A percentile compares a stretch with the other conserved stretches of the same genome.
phyloP scores from a whole-genome alignment of 345 rosid species.

The Diplotaxis tenuifolia region DNA sequence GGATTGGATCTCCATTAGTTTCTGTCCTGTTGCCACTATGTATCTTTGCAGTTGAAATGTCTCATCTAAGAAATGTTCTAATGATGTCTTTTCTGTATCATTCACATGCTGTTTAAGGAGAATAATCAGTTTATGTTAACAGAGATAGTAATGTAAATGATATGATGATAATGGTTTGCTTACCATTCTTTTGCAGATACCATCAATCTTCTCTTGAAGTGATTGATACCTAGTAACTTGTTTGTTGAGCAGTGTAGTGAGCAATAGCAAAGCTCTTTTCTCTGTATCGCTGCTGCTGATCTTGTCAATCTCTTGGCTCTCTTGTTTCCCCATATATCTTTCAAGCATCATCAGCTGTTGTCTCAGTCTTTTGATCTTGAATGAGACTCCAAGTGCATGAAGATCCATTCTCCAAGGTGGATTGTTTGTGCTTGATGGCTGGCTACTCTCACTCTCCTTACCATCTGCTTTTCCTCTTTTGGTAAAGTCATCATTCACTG shows the following conservation, averaged over 20 bases:
- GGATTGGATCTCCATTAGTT: constrained; percentile 37
- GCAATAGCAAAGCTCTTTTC: constrained; percentile 41
- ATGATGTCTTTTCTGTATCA: constrained; percentile 1
- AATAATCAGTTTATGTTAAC: constrained; percentile 16
- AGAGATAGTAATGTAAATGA: constrained; percentile 1
- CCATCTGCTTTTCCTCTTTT: not conserved
- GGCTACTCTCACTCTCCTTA: constrained; percentile 31
- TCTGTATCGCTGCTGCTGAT: constrained; percentile 36
- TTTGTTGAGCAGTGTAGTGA: constrained; percentile 66
- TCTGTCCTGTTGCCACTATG: constrained; percentile 7
- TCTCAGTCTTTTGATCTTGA: constrained; percentile 88
- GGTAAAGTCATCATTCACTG: not conserved
- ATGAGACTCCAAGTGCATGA: constrained; percentile 90
- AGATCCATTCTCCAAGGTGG: constrained; percentile 79
- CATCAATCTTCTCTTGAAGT: constrained; percentile 83
- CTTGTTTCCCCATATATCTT: constrained; percentile 67
- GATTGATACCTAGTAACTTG: constrained; percentile 82
- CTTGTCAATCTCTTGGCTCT: constrained; percentile 37
- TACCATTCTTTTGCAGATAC: constrained; percentile 89
- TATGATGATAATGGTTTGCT: constrained; percentile 20
- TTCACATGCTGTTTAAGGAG: not conserved
- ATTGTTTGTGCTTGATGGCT: constrained; percentile 31
- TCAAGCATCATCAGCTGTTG: constrained; percentile 88
- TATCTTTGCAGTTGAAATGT: constrained; percentile 29
- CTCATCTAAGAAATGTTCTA: constrained; percentile 6